Conservation (phyloP, 2,329 filamentous ascomycete species). For the Fusarium annulatum region DNA sequence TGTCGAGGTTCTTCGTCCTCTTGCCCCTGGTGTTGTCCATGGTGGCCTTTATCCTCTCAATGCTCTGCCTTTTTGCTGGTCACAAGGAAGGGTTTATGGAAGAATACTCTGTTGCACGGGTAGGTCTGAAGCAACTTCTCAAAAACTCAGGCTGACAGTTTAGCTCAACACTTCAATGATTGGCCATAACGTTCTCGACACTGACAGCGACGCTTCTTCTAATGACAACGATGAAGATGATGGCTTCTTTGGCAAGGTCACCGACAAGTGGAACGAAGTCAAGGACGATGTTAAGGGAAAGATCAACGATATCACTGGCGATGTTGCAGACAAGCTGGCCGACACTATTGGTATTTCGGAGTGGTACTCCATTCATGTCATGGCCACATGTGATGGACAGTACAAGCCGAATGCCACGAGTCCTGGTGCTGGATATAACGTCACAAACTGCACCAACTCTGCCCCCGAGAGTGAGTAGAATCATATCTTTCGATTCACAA, state of each 20-base stretch:
- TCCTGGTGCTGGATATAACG: conserved; percentile 52
- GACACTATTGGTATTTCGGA: conserved; percentile 59
- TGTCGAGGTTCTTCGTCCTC: conserved; percentile 48
- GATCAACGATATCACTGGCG: conserved; percentile 54
- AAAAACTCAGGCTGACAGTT: not conserved
- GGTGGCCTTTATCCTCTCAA: conserved; percentile 53
- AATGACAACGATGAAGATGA: conserved; percentile 41
- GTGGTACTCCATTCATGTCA: conserved; percentile 64
- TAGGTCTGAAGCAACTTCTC: conserved; percentile 29
- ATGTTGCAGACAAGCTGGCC: conserved; percentile 54
- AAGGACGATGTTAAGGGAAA: conserved; percentile 51
- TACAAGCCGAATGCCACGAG: conserved; percentile 58
- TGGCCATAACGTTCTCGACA: conserved; percentile 49
- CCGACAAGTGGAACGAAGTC: conserved; percentile 46
- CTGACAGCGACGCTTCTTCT: conserved; percentile 41
- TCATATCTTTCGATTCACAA: not conserved
- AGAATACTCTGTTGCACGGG: conserved; percentile 55
- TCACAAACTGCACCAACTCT: conserved; percentile 58
- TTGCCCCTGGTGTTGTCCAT: conserved; percentile 53
- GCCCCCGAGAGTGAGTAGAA: conserved; percentile 52
- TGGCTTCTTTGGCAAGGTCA: conserved; percentile 46
- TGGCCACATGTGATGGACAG: conserved; percentile 59
- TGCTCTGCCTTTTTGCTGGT: conserved; percentile 55
- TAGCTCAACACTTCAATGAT: conserved; percentile 55
- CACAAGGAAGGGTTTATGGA: conserved; percentile 56